A percentile compares a stretch with the other conserved stretches of the same genome.
Conservation (phyloP, 2,329 filamentous ascomycete species). For the Sphaerulina vaccinii region DNA sequence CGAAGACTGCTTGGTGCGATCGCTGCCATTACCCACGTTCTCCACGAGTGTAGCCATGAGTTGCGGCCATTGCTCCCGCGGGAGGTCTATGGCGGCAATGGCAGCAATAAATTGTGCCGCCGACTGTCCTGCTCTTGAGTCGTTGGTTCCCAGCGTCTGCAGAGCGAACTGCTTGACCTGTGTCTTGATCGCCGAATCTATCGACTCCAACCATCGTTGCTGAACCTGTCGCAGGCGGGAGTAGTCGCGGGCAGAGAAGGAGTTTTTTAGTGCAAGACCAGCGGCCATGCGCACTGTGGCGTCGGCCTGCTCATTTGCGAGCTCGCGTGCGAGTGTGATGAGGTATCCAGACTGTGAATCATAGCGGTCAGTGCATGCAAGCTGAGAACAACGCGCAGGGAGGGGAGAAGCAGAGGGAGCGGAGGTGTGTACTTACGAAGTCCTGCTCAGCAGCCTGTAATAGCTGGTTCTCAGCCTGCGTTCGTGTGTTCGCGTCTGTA, state of each 20-base stretch:
- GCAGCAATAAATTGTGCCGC: conserved; percentile 94
- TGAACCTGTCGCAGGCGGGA: conserved; percentile 85
- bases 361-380: conserved; percentile 13
- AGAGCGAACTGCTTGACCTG: conserved; percentile 89
- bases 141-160: conserved; percentile 76
- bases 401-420: background rate
- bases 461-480: conserved; percentile 91
- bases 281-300: conserved; percentile 88
- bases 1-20: conserved; percentile 90
- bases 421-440: conserved; percentile 68
- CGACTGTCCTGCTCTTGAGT: conserved; percentile 80
- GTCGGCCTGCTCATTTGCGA: conserved; percentile 84
- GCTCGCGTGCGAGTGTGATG: conserved; percentile 84
- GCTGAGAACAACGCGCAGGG: background rate
- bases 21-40: conserved; percentile 82
- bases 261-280: conserved; percentile 96
- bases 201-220: conserved; percentile 84
- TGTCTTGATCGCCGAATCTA: conserved; percentile 77
- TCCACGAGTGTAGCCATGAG: conserved; percentile 85
- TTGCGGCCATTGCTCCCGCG: conserved; percentile 88
- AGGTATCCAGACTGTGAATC: conserved; percentile 78
- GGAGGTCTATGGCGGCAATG: conserved; percentile 91
- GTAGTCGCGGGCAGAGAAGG: conserved; percentile 91
- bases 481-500: conserved; percentile 83
- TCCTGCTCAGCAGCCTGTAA: conserved; percentile 88